Percentiles rank a stretch among this genome's conserved stretches.
Conservation (phyloP, 306 rosid genomes). For the Gynostemma pentaphyllum region DNA sequence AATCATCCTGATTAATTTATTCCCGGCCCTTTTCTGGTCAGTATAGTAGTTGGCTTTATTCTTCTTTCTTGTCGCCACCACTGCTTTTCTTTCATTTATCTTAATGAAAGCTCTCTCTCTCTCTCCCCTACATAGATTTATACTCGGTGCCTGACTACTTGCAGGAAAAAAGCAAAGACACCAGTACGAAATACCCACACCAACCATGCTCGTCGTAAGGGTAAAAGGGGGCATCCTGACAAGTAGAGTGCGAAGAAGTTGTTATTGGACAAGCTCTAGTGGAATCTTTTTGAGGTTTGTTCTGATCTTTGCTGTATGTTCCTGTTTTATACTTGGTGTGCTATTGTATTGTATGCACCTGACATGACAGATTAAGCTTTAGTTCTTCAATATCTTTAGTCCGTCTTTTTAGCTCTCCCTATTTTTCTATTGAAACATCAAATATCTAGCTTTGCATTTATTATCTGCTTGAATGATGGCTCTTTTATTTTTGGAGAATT, state of each 20-base stretch:
- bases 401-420: too few species aligned
- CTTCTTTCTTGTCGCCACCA: neutral
- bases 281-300: conserved; percentile 3
- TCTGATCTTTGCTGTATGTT: neutral
- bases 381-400: too few species aligned
- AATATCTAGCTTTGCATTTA: too few species aligned
- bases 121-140: neutral
- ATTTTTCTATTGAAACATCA: too few species aligned
- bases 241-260: conserved; percentile 27
- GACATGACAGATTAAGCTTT: too few species aligned
- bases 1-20: conserved; percentile 48
- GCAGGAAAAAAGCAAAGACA: conserved; percentile 54
- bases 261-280: conserved; percentile 12
- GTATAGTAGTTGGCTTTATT: conserved; percentile 20
- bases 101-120: neutral
- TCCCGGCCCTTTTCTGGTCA: conserved; percentile 58
- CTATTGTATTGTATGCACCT: too few species aligned
- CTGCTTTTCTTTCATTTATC: neutral
- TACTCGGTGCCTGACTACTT: neutral
- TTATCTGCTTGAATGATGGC: too few species aligned
- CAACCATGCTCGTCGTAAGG: conserved; percentile 61
- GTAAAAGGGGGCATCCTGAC: conserved; percentile 72
- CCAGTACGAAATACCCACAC: conserved; percentile 34
- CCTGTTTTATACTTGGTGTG: too few species aligned
- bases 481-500: too few species aligned